phyloP scores from a whole-genome alignment of 1,284 basidiomycete species.

The Phylloboletellus chloephorus region DNA sequence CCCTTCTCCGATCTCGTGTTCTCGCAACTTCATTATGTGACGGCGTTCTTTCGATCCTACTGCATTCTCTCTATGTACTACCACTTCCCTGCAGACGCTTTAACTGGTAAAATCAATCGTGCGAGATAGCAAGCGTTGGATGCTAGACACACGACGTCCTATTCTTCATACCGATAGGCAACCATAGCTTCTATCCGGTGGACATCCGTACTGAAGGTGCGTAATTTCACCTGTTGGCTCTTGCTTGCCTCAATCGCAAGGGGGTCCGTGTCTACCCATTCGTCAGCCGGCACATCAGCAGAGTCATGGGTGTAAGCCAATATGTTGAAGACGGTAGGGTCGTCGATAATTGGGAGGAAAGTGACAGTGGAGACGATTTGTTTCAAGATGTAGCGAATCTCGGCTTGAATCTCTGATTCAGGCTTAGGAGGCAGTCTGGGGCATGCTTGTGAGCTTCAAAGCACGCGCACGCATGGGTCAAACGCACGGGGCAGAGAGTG shows the following conservation, averaged over 20 bases:
- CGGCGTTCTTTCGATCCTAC: not conserved
- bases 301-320: conserved; percentile 89
- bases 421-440: conserved; percentile 54
- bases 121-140: not conserved
- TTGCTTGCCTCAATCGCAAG: conserved; percentile 93
- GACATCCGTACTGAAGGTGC: conserved; percentile 87
- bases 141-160: conserved; percentile 1
- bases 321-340: conserved; percentile 94
- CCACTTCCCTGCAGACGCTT: not conserved
- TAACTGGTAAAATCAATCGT: not conserved
- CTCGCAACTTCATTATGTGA: not conserved
- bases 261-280: conserved; percentile 95
- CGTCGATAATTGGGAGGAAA: conserved; percentile 91
- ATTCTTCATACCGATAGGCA: conserved; percentile 73
- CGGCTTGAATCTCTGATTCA: conserved; percentile 92
- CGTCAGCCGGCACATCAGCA: conserved; percentile 81
- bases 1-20: not conserved
- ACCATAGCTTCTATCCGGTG: conserved; percentile 90
- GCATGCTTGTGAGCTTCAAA: conserved; percentile 4
- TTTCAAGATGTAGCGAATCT: conserved; percentile 97
- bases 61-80: conserved; percentile 9
- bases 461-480: not conserved
- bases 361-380: conserved; percentile 97
- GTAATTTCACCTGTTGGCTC: conserved; percentile 91
- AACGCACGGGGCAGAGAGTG: conserved; percentile 46